Base-by-base conservation (phyloP, 441 rosid genomes). In the Macaranga tanarius region DNA sequence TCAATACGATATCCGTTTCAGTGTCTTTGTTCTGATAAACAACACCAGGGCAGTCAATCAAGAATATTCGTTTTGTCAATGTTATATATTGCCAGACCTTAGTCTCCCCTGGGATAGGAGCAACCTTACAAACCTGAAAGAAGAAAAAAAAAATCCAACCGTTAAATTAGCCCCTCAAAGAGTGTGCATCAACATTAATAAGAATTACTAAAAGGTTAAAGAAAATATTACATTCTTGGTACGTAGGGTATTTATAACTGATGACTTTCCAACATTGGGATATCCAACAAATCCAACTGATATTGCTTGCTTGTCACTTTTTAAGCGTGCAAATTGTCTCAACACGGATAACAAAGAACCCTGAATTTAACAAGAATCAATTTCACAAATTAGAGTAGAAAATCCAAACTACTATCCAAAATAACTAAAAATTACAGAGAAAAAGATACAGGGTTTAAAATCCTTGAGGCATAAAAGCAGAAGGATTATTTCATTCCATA, bases 71-170 rank as follows among this genome's bases (percentile, higher is more conserved):
- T 79, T 95, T 95, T 23, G 98, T 92, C 40, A 90, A 88, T 63
- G 97, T 89, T 75, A 93, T 91, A 63, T 95, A 93, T 72, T 92
- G 98, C 98, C 99, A 95, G 65, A 92, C 97, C 83, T 93, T 92
- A 11, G 99, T 95, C 87, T 92, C 98, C 73, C 98, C 98, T 0
- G 98, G 98, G 76, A 92, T 92, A 44, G 98, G 98, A 78, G 98
- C 99, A 74, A 90, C 99, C 84, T 90, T 95, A 88, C 99, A 92
- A 72, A 95, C 98, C 99, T 95, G 40, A 23, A 28, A 12, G 5
- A 51, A 58, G 58, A 16, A 44, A 75, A 68, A 45, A 11, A 45
- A 54, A 26, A 23, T 52, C 10, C 25, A n/a, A 63, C n/a, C 63
- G 63, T 67, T 23, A 54, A 58, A 57, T 52, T 51, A n/a, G 38